Evolutionary conservation across 306 rosid species (phyloP).

Genomic region (Fragaria nilgerrensis): DNA sequence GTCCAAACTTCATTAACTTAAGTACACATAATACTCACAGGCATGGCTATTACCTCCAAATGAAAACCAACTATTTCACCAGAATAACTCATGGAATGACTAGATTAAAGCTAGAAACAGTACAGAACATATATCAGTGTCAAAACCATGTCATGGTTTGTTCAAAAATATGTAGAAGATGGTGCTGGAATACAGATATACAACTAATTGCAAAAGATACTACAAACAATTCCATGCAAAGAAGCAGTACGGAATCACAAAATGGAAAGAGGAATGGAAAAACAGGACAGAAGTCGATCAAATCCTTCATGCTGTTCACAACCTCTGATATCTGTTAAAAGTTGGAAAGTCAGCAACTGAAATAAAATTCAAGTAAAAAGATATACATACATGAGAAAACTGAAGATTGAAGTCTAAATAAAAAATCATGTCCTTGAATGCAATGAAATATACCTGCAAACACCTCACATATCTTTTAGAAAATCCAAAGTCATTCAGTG

Average conservation of each 20-base stretch:
- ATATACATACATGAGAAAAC: not conserved
- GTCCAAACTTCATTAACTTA: not conserved
- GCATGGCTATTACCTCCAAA: not conserved
- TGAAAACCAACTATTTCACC: not conserved
- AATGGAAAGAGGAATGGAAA: not conserved
- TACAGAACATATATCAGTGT: not conserved
- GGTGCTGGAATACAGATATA: not conserved
- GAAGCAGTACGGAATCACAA: not conserved
- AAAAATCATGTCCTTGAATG: slow-evolving; percentile 13
- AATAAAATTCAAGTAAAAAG: not conserved
- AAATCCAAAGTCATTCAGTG: slow-evolving; percentile 89
- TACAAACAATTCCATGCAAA: not conserved
- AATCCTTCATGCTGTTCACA: slow-evolving; percentile 94
- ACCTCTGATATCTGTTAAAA: slow-evolving; percentile 87
- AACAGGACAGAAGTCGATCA: slow-evolving; percentile 55
- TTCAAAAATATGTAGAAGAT: not conserved
- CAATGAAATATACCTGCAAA: slow-evolving; percentile 66
- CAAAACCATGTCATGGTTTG: not conserved
- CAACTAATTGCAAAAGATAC: not conserved
- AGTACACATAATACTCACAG: not conserved
- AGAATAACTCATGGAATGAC: not conserved
- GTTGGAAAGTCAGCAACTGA: slow-evolving; percentile 18
- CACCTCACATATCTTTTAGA: slow-evolving; percentile 97
- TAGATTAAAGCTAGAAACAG: not conserved
- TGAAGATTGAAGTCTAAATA: too few relatives aligned